phyloP scores from a whole-genome alignment of 2,329 filamentous ascomycete species.

The Emergomyces orientalis region DNA sequence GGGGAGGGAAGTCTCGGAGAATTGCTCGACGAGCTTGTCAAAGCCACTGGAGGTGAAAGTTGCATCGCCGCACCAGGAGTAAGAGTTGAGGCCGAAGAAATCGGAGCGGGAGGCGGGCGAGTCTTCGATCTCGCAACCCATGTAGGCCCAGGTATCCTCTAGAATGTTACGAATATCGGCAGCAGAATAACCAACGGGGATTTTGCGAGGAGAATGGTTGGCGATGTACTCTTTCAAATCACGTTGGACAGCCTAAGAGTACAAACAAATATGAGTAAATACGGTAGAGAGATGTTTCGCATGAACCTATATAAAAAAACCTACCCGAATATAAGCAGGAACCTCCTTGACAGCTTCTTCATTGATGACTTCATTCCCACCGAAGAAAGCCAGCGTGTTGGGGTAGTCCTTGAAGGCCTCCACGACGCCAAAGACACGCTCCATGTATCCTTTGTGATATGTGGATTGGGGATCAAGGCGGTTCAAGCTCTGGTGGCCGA shows the following conservation, averaged over 20 bases:
- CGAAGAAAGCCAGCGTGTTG: conserved; percentile 58
- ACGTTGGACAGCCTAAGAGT: conserved; percentile 48
- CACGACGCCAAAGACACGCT: conserved; percentile 52
- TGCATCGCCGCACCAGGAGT: conserved; percentile 58
- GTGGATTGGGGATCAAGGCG: conserved; percentile 45
- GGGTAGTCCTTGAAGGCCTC: conserved; percentile 59
- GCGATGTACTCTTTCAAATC: conserved; percentile 61
- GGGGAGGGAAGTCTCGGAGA: conserved; percentile 49
- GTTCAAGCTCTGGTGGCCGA: conserved; percentile 48
- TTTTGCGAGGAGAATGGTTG: conserved; percentile 46
- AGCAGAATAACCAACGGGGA: conserved; percentile 60
- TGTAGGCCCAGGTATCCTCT: conserved; percentile 51
- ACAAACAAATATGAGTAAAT: conserved; percentile 17
- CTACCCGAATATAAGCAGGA: conserved; percentile 49
- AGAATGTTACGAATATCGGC: conserved; percentile 55
- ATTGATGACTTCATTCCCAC: conserved; percentile 61
- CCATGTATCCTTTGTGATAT: conserved; percentile 48
- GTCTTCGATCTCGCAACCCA: conserved; percentile 47
- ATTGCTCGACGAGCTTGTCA: conserved; percentile 49
- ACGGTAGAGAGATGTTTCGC: conserved; percentile 12
- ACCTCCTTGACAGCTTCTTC: conserved; percentile 46
- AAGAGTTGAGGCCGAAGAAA: conserved; percentile 59
- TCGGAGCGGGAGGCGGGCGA: conserved; percentile 47
- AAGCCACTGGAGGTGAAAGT: conserved; percentile 48
- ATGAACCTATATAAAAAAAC: conserved; percentile 14